A percentile compares a stretch with the other conserved stretches of the same genome.
These are phyloP conservation scores for Ustilago cynodontis DNA, from an alignment of 1,284 basidiomycete genomes.

Conservation along the genomic window DNA sequence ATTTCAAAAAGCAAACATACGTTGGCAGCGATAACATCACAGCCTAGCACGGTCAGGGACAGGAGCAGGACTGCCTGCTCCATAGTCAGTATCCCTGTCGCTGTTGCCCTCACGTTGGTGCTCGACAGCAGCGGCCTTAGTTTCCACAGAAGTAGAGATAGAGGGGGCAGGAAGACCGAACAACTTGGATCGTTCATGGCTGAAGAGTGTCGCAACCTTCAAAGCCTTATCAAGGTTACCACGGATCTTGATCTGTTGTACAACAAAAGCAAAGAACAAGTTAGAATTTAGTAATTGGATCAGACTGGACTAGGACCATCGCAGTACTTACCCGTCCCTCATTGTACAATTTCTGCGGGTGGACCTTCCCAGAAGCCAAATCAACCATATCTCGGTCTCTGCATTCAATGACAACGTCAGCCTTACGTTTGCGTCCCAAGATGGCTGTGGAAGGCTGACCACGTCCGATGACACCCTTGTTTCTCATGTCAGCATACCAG, in stretches of 20 bases:
- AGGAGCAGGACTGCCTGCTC: constrained; percentile 54
- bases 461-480: constrained; percentile 49
- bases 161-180: constrained; percentile 42
- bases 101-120: constrained; percentile 43
- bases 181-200: constrained; percentile 65
- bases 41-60: constrained; percentile 50
- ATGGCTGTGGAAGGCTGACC: constrained; percentile 62
- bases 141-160: constrained; percentile 16
- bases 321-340: constrained; percentile 37
- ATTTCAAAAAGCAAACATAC: neutral
- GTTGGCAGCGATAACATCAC: constrained; percentile 1
- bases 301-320: neutral
- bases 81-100: constrained; percentile 37
- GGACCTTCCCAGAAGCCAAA: constrained; percentile 63
- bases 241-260: constrained; percentile 57
- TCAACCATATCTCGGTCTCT: constrained; percentile 63
- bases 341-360: constrained; percentile 59
- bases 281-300: neutral
- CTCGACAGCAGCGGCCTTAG: constrained; percentile 20
- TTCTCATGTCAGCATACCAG: constrained; percentile 61
- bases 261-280: neutral
- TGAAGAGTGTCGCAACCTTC: constrained; percentile 52
- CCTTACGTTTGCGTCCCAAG: constrained; percentile 60
- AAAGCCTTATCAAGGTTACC: constrained; percentile 64
- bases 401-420: constrained; percentile 66